A percentile compares a stretch with the other conserved stretches of the same genome.
Conservation (phyloP, 2,329 filamentous ascomycete genomes). For the Trichoderma citrinoviride region DNA sequence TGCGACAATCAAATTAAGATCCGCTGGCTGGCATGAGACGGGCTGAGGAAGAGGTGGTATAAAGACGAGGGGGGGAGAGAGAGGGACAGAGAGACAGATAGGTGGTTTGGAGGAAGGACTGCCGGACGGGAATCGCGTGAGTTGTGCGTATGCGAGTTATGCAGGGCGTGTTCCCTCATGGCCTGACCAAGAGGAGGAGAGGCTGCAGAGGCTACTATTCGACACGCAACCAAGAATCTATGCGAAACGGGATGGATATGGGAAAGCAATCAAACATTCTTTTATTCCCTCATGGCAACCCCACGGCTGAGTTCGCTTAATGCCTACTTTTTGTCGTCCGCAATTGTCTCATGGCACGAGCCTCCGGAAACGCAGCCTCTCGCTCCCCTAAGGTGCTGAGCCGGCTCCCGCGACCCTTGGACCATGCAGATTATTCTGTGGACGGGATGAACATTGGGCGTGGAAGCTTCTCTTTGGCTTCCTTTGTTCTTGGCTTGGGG, state of each 20-base stretch:
- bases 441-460: neutral
- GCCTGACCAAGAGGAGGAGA: no score
- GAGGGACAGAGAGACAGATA: neutral
- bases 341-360: constrained; percentile 2
- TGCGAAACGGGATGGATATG: constrained; percentile 8
- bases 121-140: constrained; percentile 5
- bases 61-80: neutral
- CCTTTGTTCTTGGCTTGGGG: no score
- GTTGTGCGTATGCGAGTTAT: neutral
- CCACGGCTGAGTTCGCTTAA: constrained; percentile 23
- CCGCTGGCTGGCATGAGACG: neutral
- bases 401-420: neutral
- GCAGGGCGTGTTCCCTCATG: neutral
- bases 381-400: neutral
- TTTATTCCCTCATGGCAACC: constrained; percentile 12
- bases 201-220: neutral
- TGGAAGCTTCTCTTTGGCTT: constrained; percentile 10
- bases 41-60: neutral
- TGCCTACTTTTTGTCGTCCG: constrained; percentile 14
- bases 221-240: neutral
- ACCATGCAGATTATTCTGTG: neutral
- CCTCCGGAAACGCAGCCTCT: neutral
- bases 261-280: constrained; percentile 28
- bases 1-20: neutral
- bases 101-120: neutral